These are phyloP conservation scores for Saraca asoca DNA, from an alignment of 331 rosid species.

Conservation along the genomic window DNA sequence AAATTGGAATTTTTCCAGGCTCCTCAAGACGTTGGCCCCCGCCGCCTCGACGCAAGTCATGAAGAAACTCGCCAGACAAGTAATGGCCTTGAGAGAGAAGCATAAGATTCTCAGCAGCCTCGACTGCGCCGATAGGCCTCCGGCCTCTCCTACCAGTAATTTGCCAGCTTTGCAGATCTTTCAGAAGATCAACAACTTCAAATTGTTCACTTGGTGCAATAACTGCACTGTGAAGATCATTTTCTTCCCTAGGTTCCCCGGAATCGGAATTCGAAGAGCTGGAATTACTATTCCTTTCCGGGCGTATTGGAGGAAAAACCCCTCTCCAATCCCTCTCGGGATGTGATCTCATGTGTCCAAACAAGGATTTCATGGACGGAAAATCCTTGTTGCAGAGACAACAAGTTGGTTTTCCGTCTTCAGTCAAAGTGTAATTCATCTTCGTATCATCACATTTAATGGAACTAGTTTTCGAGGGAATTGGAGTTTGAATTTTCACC, in stretches of 20 bases:
- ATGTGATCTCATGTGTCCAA: slow-evolving; percentile 58
- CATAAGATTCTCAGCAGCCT: slow-evolving; percentile 5
- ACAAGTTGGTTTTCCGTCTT: slow-evolving; percentile 16
- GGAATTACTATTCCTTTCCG: not conserved
- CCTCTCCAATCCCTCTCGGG: slow-evolving; percentile 50
- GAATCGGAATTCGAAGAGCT: not conserved
- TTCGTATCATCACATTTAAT: too few relatives aligned
- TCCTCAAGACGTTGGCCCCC: not conserved
- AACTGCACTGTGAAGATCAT: not conserved
- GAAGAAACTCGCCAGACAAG: not conserved
- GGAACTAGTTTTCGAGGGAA: too few relatives aligned
- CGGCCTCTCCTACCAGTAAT: slow-evolving; percentile 33
- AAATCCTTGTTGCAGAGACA: slow-evolving; percentile 39
- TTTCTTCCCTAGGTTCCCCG: not conserved
- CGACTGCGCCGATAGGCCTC: not conserved
- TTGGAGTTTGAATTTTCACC: too few relatives aligned
- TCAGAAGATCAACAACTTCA: not conserved
- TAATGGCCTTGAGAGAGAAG: not conserved
- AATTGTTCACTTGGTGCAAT: not conserved
- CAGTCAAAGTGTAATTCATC: too few relatives aligned
- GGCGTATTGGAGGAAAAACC: slow-evolving; percentile 18
- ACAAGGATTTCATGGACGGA: slow-evolving; percentile 45
- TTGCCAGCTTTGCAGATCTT: slow-evolving; percentile 5
- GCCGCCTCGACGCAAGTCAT: not conserved
- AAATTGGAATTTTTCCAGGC: not conserved